Percentiles rank a stretch among this genome's conserved stretches.
Evolutionary conservation across 345 rosid species (phyloP).

Genomic region (thale cress (Arabidopsis thaliana)): TAIR10.1 NC_003075.7:15838501-15839000

Average conservation of each 20-base stretch:
- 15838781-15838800: slow-evolving; percentile 53
- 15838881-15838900: slow-evolving; percentile 65
- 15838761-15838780: slow-evolving; percentile 69
- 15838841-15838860: slow-evolving; percentile 67
- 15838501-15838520: slow-evolving; percentile 35
- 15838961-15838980: slow-evolving; percentile 51
- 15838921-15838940: slow-evolving; percentile 66
- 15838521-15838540: slow-evolving; percentile 23
- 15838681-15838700: slow-evolving; percentile 63
- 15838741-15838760: slow-evolving; percentile 79
- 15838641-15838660: slow-evolving; percentile 20
- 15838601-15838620: slow-evolving; percentile 31
- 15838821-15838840: slow-evolving; percentile 57
- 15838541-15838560: slow-evolving; percentile 19
- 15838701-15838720: slow-evolving; percentile 58
- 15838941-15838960: slow-evolving; percentile 73
- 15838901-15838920: slow-evolving; percentile 71
- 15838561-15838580: slow-evolving; percentile 8
- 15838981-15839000: slow-evolving; percentile 49
- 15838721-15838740: slow-evolving; percentile 67
- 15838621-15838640: slow-evolving; percentile 18
- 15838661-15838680: slow-evolving; percentile 18
- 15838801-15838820: slow-evolving; percentile 47
- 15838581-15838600: slow-evolving; percentile 20
- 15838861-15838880: slow-evolving; percentile 80